Conservation (phyloP, 1,139 yeast species). For the Hemisphaericaspora xylanilytica region DNA sequence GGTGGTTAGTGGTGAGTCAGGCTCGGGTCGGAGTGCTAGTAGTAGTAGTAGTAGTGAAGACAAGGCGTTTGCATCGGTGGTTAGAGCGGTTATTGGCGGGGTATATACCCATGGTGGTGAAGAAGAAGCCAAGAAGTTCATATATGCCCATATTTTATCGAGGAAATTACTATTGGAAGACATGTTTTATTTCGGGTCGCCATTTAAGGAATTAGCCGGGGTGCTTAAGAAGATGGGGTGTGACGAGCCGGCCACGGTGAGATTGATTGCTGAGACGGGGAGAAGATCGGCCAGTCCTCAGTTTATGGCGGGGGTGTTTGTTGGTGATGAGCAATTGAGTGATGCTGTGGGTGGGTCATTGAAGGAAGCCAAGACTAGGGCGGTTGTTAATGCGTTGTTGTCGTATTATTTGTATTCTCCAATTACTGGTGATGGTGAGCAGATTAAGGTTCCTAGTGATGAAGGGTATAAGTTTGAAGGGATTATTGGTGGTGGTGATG, state of each 20-base stretch:
- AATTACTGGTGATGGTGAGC: slow-evolving; percentile 41
- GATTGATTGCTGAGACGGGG: slow-evolving; percentile 92
- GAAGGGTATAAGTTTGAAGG: slow-evolving; percentile 42
- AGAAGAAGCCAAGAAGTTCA: slow-evolving; percentile 59
- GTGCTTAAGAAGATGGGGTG: slow-evolving; percentile 79
- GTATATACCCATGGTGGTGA: slow-evolving; percentile 67
- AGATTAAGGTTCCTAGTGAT: slow-evolving; percentile 61
- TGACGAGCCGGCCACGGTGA: slow-evolving; percentile 66
- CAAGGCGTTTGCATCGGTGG: slow-evolving; percentile 54
- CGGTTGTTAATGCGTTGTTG: slow-evolving; percentile 87
- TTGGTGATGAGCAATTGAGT: slow-evolving; percentile 80
- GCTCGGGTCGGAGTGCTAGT: no score
- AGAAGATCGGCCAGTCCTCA: slow-evolving; percentile 81
- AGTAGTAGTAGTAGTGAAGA: no score
- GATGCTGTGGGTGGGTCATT: slow-evolving; percentile 95
- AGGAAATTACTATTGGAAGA: slow-evolving; percentile 71
- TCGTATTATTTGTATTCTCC: slow-evolving; percentile 92
- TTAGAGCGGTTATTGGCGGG: slow-evolving; percentile 71
- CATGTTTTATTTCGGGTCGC: slow-evolving; percentile 79
- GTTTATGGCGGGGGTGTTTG: slow-evolving; percentile 86
- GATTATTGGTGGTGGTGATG: slow-evolving; percentile 55
- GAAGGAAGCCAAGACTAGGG: slow-evolving; percentile 88
- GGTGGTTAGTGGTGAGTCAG: slow-evolving; percentile 20
- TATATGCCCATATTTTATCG: slow-evolving; percentile 69
- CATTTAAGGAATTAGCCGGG: slow-evolving; percentile 79